Conservation (phyloP, 345 rosid species). For the Syzygium aromaticum region DNA sequence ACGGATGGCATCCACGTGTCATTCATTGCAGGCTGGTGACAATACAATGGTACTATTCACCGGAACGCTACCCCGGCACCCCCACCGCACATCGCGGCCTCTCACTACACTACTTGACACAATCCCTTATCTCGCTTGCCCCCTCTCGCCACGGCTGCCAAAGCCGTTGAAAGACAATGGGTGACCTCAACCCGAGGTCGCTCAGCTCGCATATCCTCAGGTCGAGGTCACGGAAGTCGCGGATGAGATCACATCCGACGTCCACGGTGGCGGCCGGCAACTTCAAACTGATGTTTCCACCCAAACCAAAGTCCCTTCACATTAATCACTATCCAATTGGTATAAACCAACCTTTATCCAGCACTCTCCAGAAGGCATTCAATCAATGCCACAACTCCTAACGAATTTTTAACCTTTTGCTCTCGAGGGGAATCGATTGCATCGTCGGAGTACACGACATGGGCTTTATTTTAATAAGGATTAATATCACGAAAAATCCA, state of each 20-base stretch:
- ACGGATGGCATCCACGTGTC: neutral
- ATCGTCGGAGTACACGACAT: neutral
- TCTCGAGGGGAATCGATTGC: neutral
- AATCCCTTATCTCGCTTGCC: neutral
- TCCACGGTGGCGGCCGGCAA: neutral
- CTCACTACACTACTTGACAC: neutral
- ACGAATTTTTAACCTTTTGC: neutral
- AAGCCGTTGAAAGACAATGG: neutral
- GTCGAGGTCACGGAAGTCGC: neutral
- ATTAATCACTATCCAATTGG: neutral
- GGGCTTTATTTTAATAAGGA: neutral
- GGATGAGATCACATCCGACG: neutral
- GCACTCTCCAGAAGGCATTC: neutral
- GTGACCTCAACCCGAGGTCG: neutral
- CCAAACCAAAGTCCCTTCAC: neutral
- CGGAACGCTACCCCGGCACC: fast-evolving
- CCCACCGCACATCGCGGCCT: neutral
- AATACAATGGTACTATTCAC: neutral
- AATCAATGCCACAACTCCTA: neutral
- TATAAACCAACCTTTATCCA: neutral
- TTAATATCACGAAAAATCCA: too few species aligned
- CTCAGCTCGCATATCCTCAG: neutral
- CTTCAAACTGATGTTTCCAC: neutral
- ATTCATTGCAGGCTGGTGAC: fast-evolving
- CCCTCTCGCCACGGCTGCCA: neutral